Percentiles rank a stretch among this genome's conserved stretches.
These are phyloP conservation scores for Oenanthe javanica DNA, from an alignment of 140 eudicot genomes.

Conservation along the genomic window DNA sequence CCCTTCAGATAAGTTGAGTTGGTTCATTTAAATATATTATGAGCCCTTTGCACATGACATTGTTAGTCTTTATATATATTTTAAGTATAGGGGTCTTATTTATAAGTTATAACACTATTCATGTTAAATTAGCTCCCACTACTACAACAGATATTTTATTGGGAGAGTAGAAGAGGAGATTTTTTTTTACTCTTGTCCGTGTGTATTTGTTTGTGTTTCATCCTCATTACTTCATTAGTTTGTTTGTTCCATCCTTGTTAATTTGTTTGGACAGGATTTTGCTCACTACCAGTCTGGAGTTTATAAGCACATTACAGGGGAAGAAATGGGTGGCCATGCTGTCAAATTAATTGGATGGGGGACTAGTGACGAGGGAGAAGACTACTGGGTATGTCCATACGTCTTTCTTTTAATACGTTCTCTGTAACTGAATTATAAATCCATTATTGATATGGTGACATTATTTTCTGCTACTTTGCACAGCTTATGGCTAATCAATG, in stretches of 20 bases:
- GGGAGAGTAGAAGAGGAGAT: neutral
- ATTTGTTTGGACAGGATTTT: slow-evolving; percentile 37
- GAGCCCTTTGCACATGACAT: neutral
- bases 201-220: neutral
- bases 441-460: neutral
- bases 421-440: neutral
- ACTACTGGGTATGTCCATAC: slow-evolving; percentile 44
- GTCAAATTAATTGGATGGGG: slow-evolving; percentile 78
- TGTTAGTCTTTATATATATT: no score
- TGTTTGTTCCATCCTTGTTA: neutral
- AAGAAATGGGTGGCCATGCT: slow-evolving; percentile 57
- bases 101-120: no score
- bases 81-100: neutral
- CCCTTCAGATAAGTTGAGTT: neutral
- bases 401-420: neutral
- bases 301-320: slow-evolving; percentile 52
- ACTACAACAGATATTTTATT: neutral
- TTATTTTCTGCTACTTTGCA: slow-evolving; percentile 2
- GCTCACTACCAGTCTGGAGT: slow-evolving; percentile 70
- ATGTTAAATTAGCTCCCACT: neutral
- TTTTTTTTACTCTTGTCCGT: neutral
- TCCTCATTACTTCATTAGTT: neutral
- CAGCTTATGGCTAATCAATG: slow-evolving; percentile 69
- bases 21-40: no score
- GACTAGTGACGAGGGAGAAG: slow-evolving; percentile 53